Base-by-base conservation (phyloP, 371 early-diverging fungal genomes). In the Mortierella polycephala region DNA sequence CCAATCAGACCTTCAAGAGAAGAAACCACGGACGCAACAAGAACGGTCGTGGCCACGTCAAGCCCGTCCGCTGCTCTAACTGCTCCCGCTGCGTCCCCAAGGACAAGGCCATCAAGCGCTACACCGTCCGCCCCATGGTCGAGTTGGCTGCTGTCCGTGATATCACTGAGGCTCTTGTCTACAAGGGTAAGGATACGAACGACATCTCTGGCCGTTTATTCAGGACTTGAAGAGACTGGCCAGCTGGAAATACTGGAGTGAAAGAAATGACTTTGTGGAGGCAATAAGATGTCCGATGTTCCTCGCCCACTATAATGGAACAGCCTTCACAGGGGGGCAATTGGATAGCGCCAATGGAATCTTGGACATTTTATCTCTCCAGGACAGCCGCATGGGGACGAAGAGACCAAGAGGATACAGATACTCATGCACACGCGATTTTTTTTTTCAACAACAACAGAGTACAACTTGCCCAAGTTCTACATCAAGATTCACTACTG, bases 21-120 rank as follows among this genome's bases (percentile, higher is more conserved):
- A 94, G 98, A 89, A 99, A 99, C 88, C 91, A 96, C 89, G 99
- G 99, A 90, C 96, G 99, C 86, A 91, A 91, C 90, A 99, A 99
- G 93, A 89, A 95, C 84, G 98, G 98, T 81, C 96, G 99, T 87
- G 99, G 99, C 83, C 96, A 98, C 92, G 93, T 92, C 85, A 93
- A 92, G 87, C 91, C 91, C 74, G 94, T 98, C 82, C 96, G 99
- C 83, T 99, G 99, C 92, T 94, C 95, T 84, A 98, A 99, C 96
- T 99, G 99, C 90, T 92, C 92, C 71, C 94, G 97, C 86, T 94
- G 96, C 83, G 95, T 95, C 73, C 98, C 99, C 77, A 99, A 99
- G 93, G 99, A 99, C 90, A 99, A 99, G 94, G 97, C 99, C 84
- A 96, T 99, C 88, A 98, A 98, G 94, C 93, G 99, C 79, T 96